Evolutionary conservation across 495 filamentous ascomycete genomes (phyloP).

Genomic region (Penicillium malachiteum): DNA sequence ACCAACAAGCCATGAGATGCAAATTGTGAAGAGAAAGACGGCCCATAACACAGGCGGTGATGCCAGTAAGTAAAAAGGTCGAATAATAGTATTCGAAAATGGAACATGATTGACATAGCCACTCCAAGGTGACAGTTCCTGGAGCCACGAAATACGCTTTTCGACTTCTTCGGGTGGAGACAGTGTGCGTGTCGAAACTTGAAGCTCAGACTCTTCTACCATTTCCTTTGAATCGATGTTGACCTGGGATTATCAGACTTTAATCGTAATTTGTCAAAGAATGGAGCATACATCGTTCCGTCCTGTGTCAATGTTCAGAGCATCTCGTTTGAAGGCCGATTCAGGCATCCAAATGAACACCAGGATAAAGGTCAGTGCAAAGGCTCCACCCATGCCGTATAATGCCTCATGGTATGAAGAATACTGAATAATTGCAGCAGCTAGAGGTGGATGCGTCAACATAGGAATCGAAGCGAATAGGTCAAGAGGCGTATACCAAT

Average conservation of each 20-base stretch:
- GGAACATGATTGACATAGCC: slow-evolving; percentile 36
- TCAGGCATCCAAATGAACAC: slow-evolving; percentile 49
- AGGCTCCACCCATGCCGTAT: slow-evolving; percentile 43
- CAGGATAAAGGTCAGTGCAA: slow-evolving; percentile 33
- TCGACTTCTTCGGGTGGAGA: background rate
- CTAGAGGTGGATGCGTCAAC: slow-evolving; percentile 8
- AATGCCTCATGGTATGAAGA: slow-evolving; percentile 30
- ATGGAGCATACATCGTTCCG: slow-evolving; percentile 17
- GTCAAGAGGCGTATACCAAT: slow-evolving; percentile 27
- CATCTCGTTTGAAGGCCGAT: slow-evolving; percentile 34
- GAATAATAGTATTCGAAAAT: slow-evolving; percentile 40
- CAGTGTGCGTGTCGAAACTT: background rate
- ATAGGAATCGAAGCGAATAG: background rate
- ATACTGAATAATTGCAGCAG: slow-evolving; percentile 36
- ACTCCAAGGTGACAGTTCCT: slow-evolving; percentile 37
- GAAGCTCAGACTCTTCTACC: no score
- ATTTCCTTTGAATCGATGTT: no score
- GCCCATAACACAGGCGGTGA: slow-evolving; percentile 46
- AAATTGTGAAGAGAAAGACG: slow-evolving; percentile 40
- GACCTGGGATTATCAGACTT: no score
- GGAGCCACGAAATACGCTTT: slow-evolving; percentile 17
- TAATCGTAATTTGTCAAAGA: no score
- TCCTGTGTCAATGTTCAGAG: slow-evolving; percentile 40
- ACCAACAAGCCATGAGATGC: slow-evolving; percentile 48
- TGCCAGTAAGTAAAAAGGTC: slow-evolving; percentile 42